Evolutionary conservation across 1,284 basidiomycete species (phyloP), one percentile per base, ranked within the genome.

Genomic region (Tilletia horrida): DNA sequence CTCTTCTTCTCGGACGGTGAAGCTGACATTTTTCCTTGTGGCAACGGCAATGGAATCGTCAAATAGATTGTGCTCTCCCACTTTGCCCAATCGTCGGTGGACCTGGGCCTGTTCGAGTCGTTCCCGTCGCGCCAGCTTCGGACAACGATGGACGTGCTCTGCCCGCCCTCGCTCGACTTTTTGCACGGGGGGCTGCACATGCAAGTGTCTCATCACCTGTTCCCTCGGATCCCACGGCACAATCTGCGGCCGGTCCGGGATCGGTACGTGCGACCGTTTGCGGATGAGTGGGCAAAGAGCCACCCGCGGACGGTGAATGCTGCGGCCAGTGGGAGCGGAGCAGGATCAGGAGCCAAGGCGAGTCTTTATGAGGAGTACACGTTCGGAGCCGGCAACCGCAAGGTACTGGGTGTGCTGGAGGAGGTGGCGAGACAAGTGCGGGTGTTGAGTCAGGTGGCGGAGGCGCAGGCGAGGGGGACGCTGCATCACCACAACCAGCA

Each of bases 51-150:
- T n/a, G n/a, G n/a, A n/a, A n/a, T n/a, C n/a, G n/a, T n/a, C n/a
- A n/a, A n/a, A 1, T 80, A 97, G 92, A 98, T 98, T 76, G 94
- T 97, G 1, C 87, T 98, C 25, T 97, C 94, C 2, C 95, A 98
- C 84, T 98, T 96, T 83, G 91, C 92, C 55, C 94, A 96, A 85
- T 93, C 93, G 7, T 94, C 93, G 0, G 90, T 86, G 11, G 95
- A 97, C 80, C 85, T 97, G 27, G 94, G 94, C 1, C 91, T 92
- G 0, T 85, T 85, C 43, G 96, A 98, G 82, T 93, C 91, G 1
- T 98, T 97, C 85, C 87, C 91, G 0, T 89, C 91, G 74, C 89
- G 96, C 40, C 95, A 98, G 83, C 85, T 98, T 69, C 90, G 95
- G 63, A 98, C 96, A 8, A 97, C 96, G 0, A 91, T 92, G 72